Percentiles rank a stretch among this genome's conserved stretches.
Evolutionary conservation across 768 basidiomycete genomes (phyloP).

Genomic region (Pleurotus citrinopileatus): DNA sequence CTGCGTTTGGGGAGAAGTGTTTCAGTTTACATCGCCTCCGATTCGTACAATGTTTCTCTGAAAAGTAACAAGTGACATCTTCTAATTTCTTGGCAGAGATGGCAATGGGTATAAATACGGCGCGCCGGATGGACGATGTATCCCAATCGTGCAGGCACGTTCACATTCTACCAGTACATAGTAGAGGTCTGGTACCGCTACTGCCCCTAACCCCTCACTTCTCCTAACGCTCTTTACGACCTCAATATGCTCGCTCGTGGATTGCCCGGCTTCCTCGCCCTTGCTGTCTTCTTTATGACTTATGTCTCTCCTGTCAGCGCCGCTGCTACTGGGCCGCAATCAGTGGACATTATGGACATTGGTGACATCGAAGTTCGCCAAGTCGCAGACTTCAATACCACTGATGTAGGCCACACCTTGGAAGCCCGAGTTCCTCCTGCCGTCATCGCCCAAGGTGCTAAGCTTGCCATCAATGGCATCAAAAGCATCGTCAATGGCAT

Average conservation of each 20-base stretch:
- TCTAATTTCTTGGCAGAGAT: background rate
- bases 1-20: no score
- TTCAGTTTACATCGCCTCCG: no score
- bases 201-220: background rate
- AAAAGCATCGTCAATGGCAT: background rate
- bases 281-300: background rate
- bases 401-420: background rate
- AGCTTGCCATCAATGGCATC: background rate
- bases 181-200: background rate
- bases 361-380: background rate
- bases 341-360: background rate
- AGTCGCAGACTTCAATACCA: background rate
- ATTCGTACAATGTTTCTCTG: no score
- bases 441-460: no score
- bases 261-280: background rate
- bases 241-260: background rate
- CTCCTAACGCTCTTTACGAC: background rate
- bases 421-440: background rate
- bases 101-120: background rate
- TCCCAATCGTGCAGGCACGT: conserved; percentile 7
- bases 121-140: background rate
- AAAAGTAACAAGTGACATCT: no score
- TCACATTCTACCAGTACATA: background rate
- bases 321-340: background rate
- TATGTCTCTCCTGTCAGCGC: background rate